A percentile compares a stretch with the other conserved stretches of the same genome.
Conservation (phyloP, 2,329 filamentous ascomycete species). For the Periconia macrospinosa region DNA sequence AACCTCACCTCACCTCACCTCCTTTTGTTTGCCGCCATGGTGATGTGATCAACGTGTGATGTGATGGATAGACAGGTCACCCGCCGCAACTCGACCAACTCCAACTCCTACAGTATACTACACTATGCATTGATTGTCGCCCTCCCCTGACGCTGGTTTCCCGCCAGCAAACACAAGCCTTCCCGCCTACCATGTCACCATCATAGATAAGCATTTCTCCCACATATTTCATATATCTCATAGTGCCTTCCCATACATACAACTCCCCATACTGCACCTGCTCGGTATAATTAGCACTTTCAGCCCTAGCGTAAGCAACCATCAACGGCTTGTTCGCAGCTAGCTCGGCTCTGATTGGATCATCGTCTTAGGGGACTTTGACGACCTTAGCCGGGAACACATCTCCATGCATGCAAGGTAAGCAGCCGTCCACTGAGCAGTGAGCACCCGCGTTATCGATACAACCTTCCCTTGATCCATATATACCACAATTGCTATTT, state of each 20-base stretch:
- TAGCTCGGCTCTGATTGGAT: not conserved
- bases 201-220: not conserved
- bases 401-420: no score
- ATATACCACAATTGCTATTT: no score
- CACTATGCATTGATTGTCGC: no score
- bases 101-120: no score
- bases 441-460: no score
- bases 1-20: not conserved
- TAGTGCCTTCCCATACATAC: not conserved
- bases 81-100: not conserved
- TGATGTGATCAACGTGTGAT: constrained; percentile 12
- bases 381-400: no score
- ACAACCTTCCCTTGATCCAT: no score
- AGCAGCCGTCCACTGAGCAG: no score
- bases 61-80: not conserved
- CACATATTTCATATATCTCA: not conserved
- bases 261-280: not conserved
- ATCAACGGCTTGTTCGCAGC: no score
- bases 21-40: not conserved
- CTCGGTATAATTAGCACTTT: not conserved
- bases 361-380: not conserved
- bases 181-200: not conserved
- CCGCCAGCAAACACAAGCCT: not conserved
- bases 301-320: not conserved
- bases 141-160: no score